A percentile compares a stretch with the other conserved stretches of the same genome.
phyloP scores from a whole-genome alignment of 805 yeast species.

The Myxozyma geophila region DNA sequence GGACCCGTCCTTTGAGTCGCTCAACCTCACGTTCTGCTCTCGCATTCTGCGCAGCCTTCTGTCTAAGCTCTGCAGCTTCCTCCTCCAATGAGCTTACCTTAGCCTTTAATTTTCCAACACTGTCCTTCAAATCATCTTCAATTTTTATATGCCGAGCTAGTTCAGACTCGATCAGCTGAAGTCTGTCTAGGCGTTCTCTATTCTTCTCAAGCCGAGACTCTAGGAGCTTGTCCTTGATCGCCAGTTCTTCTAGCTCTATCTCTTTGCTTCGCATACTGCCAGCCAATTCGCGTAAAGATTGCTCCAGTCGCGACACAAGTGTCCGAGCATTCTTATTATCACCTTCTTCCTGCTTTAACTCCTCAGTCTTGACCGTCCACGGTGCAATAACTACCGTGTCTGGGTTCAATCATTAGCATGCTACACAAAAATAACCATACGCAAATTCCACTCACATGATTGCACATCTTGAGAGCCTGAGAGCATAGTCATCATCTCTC shows the following conservation, averaged over 20 bases:
- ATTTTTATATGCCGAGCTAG: slow-evolving; percentile 20
- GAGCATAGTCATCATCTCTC: slow-evolving; percentile 4
- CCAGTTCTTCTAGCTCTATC: slow-evolving; percentile 39
- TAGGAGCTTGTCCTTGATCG: slow-evolving; percentile 36
- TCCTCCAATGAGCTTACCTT: slow-evolving; percentile 11
- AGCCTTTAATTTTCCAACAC: slow-evolving; percentile 8
- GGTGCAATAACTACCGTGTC: slow-evolving; percentile 28
- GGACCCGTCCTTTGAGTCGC: slow-evolving; percentile 16
- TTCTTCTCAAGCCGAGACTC: slow-evolving; percentile 36
- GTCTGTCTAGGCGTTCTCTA: slow-evolving; percentile 15
- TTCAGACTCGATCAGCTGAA: slow-evolving; percentile 36
- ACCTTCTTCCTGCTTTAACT: slow-evolving; percentile 25
- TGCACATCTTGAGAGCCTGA: neutral
- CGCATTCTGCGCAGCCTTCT: slow-evolving; percentile 3
- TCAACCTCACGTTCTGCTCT: slow-evolving; percentile 13
- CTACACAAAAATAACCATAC: neutral
- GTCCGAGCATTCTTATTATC: slow-evolving; percentile 22
- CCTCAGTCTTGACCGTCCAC: slow-evolving; percentile 37
- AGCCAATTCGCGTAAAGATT: slow-evolving; percentile 34
- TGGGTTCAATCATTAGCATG: neutral
- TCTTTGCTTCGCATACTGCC: slow-evolving; percentile 36
- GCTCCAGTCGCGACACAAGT: slow-evolving; percentile 33
- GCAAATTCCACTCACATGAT: neutral
- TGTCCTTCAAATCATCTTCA: slow-evolving; percentile 5
- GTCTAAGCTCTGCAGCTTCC: slow-evolving; percentile 12